Evolutionary conservation across 2,329 filamentous ascomycete species (phyloP).

Genomic region (Aspergillus texensis): DNA sequence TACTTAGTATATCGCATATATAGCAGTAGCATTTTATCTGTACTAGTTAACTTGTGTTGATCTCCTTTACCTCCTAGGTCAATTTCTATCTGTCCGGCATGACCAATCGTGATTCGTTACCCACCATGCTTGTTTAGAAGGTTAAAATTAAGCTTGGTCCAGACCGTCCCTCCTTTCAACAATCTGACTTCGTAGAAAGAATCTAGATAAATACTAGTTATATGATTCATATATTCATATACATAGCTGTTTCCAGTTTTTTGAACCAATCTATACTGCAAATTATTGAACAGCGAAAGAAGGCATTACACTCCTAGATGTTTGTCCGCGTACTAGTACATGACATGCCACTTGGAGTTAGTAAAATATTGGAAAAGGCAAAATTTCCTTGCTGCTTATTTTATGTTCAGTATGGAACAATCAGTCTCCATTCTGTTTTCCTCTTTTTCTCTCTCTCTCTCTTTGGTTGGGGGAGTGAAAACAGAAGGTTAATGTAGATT

Average conservation of each 20-base stretch:
- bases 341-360: neutral
- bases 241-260: neutral
- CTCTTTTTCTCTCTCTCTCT: neutral
- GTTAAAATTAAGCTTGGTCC: neutral
- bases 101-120: neutral
- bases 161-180: neutral
- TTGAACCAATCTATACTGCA: neutral
- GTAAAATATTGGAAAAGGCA: neutral
- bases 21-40: neutral
- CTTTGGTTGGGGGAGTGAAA: neutral
- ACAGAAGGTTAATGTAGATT: neutral
- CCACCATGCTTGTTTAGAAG: neutral
- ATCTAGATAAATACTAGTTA: no score
- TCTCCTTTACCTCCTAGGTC: neutral
- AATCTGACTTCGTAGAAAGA: no score
- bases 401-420: neutral
- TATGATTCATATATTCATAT: no score
- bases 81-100: neutral
- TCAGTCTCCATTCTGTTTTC: neutral
- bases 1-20: neutral
- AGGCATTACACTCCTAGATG: neutral
- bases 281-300: neutral
- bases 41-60: neutral
- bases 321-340: neutral
- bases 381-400: neutral